These are phyloP conservation scores for Botryotinia calthae DNA, from an alignment of 2,329 filamentous ascomycete genomes.

Conservation along the genomic window DNA sequence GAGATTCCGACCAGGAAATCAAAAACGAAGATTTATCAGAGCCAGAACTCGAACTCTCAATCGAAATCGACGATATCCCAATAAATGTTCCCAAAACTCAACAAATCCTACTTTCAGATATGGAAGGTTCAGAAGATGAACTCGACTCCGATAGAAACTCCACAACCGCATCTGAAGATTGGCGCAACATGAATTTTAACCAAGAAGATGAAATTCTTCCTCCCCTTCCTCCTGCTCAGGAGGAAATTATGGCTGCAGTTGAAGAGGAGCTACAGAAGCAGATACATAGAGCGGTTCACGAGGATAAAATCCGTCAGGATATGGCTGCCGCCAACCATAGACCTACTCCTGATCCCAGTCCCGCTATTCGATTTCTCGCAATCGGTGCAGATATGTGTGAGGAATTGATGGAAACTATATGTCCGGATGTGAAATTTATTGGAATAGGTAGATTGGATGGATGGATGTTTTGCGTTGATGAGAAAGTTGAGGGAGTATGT, in stretches of 20 bases:
- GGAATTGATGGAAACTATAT: not conserved
- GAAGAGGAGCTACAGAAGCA: not conserved
- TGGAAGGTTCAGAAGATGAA: not conserved
- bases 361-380: not conserved
- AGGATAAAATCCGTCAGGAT: not conserved
- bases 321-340: not conserved
- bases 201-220: not conserved
- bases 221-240: not conserved
- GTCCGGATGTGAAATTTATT: not conserved
- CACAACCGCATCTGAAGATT: not conserved
- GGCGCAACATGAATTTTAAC: not conserved
- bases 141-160: not conserved
- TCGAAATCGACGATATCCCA: not conserved
- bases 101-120: not conserved
- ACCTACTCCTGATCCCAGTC: not conserved
- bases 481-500: not conserved
- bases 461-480: slow-evolving; percentile 12
- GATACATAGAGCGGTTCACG: not conserved
- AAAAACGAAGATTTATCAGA: not conserved
- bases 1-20: not conserved
- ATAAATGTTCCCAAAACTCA: not conserved
- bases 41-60: not conserved
- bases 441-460: not conserved
- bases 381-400: not conserved
- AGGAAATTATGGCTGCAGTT: not conserved